Conservation (phyloP, 768 basidiomycete genomes). For the Tricholoma furcatifolium region DNA sequence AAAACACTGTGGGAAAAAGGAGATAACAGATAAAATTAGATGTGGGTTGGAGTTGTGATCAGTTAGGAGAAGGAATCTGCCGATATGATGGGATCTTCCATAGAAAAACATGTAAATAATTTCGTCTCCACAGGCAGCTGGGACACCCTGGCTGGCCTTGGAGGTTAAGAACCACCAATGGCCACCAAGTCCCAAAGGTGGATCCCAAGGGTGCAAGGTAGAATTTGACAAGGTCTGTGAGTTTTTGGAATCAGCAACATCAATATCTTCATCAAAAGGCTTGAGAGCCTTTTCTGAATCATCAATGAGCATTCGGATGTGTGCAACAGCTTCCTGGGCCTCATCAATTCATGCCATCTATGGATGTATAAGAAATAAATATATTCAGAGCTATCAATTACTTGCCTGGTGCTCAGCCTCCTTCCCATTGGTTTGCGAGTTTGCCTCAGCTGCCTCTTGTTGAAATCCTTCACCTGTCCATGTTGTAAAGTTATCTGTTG, state of each 20-base stretch:
- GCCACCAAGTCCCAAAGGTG: background rate
- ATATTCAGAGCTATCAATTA: slow-evolving; percentile 1
- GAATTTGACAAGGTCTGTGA: background rate
- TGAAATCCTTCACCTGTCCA: slow-evolving; percentile 29
- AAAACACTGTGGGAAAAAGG: too few relatives aligned
- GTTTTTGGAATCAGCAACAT: background rate
- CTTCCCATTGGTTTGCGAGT: slow-evolving; percentile 26
- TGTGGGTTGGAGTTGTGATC: too few relatives aligned
- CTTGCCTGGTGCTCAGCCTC: slow-evolving; percentile 27
- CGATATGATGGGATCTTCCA: too few relatives aligned
- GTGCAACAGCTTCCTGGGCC: slow-evolving; percentile 26
- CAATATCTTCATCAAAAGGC: background rate
- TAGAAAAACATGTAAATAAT: too few relatives aligned
- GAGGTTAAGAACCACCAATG: too few relatives aligned
- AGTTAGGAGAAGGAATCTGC: too few relatives aligned
- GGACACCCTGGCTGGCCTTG: too few relatives aligned
- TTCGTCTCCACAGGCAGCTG: too few relatives aligned
- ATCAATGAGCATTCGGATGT: slow-evolving; percentile 24
- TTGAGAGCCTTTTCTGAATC: slow-evolving; percentile 12
- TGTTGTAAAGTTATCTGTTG: slow-evolving; percentile 26
- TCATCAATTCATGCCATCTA: slow-evolving; percentile 27
- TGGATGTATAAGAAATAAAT: background rate
- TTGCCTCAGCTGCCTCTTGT: slow-evolving; percentile 27
- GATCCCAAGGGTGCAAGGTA: background rate
- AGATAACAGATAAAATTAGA: too few relatives aligned